Percentiles rank a stretch among this genome's conserved stretches.
Conservation (phyloP, 345 rosid genomes). For the Euphorbia tirucalli region DNA sequence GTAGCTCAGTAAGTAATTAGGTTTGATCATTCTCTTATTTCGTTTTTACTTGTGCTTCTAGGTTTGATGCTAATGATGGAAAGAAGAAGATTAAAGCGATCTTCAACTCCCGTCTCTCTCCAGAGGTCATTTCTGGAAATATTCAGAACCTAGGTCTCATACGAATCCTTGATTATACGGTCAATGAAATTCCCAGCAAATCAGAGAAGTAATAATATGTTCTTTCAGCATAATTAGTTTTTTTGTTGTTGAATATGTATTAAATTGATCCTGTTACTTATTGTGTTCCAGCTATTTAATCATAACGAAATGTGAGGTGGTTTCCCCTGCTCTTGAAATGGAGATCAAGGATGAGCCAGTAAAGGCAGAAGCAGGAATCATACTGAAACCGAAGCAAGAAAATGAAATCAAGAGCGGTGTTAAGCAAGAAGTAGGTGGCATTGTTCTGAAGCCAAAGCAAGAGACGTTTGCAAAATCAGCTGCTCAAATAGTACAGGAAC, state of each 20-base stretch:
- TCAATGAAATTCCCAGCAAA: constrained; percentile 84
- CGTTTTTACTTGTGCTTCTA: constrained; percentile 21
- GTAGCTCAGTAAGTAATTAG: background rate
- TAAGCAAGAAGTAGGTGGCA: constrained; percentile 31
- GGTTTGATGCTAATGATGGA: constrained; percentile 84
- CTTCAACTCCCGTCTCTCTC: constrained; percentile 52
- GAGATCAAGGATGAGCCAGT: constrained; percentile 43
- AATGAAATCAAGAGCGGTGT: constrained; percentile 28
- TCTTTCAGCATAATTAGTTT: background rate
- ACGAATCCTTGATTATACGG: constrained; percentile 62
- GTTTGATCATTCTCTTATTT: background rate
- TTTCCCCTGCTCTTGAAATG: constrained; percentile 61
- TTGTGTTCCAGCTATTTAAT: constrained; percentile 56
- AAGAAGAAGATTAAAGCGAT: constrained; percentile 60
- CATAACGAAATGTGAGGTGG: constrained; percentile 68
- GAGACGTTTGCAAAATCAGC: constrained; percentile 67
- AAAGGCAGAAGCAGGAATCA: constrained; percentile 24
- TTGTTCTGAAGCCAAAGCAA: constrained; percentile 67
- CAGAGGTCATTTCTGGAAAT: constrained; percentile 62
- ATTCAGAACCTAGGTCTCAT: constrained; percentile 74
- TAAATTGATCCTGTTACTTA: background rate
- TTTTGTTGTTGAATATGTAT: background rate
- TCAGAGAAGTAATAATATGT: constrained; percentile 50
- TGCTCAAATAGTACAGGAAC: constrained; percentile 74
- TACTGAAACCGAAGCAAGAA: constrained; percentile 49